Percentiles rank a stretch among this genome's conserved stretches.
Conservation (phyloP, 179 eudicot genomes). For the Monotropa hypopitys region DNA sequence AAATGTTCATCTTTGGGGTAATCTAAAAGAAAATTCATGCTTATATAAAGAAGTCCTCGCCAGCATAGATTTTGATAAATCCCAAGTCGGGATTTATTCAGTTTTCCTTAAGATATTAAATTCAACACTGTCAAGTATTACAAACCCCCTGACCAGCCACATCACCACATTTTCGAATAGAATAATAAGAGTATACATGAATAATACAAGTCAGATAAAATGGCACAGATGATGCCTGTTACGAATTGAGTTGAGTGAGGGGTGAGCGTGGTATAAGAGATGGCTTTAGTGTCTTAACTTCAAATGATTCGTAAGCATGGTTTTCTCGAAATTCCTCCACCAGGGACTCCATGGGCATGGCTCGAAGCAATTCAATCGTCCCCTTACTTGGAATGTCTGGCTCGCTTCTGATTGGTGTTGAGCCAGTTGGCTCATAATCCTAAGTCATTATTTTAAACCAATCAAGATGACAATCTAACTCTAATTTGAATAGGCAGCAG, state of each 20-base stretch:
- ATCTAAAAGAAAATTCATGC: slow-evolving; percentile 4
- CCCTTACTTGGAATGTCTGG: slow-evolving; percentile 72
- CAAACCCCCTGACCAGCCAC: slow-evolving; percentile 4
- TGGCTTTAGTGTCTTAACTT: slow-evolving; percentile 47
- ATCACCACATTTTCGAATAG: slow-evolving; percentile 4
- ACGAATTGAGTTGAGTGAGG: slow-evolving; percentile 50
- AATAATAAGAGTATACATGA: slow-evolving; percentile 27
- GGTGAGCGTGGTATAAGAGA: slow-evolving; percentile 82
- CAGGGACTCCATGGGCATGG: slow-evolving; percentile 77
- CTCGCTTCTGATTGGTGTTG: slow-evolving; percentile 65
- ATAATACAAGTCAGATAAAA: slow-evolving; percentile 18
- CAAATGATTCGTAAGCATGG: slow-evolving; percentile 50
- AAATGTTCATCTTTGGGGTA: background rate
- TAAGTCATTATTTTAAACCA: slow-evolving; percentile 14
- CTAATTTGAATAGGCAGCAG: background rate
- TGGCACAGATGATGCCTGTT: background rate
- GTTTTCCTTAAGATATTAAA: slow-evolving; percentile 10
- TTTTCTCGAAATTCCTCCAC: slow-evolving; percentile 78
- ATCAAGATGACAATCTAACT: background rate
- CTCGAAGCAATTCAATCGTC: slow-evolving; percentile 64
- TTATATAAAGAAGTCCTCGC: slow-evolving; percentile 3
- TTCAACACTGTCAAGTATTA: slow-evolving; percentile 2
- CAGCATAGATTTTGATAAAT: slow-evolving; percentile 15
- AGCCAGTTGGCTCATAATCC: slow-evolving; percentile 91
- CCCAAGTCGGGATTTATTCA: slow-evolving; percentile 58